phyloP scores from a whole-genome alignment of 106 monocot species.

The Acorus calamus region DNA sequence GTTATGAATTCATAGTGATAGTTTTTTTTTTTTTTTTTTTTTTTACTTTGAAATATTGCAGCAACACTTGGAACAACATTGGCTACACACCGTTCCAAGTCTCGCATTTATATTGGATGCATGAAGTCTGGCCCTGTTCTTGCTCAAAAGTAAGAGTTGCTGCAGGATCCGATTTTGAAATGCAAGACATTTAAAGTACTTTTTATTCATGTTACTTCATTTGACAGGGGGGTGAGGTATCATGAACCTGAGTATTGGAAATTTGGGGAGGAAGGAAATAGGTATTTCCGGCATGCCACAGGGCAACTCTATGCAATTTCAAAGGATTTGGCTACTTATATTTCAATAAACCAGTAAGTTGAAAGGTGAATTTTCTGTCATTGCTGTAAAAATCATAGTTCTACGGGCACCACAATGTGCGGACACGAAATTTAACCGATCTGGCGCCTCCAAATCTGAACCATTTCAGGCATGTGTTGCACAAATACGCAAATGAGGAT shows the following conservation, averaged over 20 bases:
- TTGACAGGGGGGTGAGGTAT: constrained; percentile 52
- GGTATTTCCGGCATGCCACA: constrained; percentile 51
- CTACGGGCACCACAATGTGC: too few relatives aligned
- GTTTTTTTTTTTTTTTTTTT: neutral
- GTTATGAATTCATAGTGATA: neutral
- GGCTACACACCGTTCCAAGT: constrained; percentile 60
- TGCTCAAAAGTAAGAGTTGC: constrained; percentile 68
- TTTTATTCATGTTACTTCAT: neutral
- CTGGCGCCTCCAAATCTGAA: neutral
- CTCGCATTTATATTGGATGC: constrained; percentile 85
- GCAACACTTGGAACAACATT: constrained; percentile 77
- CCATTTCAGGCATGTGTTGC: constrained; percentile 29
- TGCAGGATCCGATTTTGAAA: neutral
- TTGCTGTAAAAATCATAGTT: too few relatives aligned
- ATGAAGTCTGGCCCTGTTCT: constrained; percentile 99
- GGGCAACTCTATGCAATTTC: constrained; percentile 53
- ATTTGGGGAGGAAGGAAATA: constrained; percentile 48
- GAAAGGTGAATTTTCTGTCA: neutral
- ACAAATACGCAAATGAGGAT: constrained; percentile 52
- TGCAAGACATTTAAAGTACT: neutral
- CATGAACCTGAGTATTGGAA: constrained; percentile 58
- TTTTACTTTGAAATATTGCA: constrained; percentile 15
- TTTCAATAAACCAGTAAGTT: constrained; percentile 42
- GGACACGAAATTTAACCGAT: too few relatives aligned
- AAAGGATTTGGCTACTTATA: constrained; percentile 43